These are phyloP conservation scores for Yamadazyma diddensiae DNA, from an alignment of 1,139 yeast genomes.

Conservation along the genomic window DNA sequence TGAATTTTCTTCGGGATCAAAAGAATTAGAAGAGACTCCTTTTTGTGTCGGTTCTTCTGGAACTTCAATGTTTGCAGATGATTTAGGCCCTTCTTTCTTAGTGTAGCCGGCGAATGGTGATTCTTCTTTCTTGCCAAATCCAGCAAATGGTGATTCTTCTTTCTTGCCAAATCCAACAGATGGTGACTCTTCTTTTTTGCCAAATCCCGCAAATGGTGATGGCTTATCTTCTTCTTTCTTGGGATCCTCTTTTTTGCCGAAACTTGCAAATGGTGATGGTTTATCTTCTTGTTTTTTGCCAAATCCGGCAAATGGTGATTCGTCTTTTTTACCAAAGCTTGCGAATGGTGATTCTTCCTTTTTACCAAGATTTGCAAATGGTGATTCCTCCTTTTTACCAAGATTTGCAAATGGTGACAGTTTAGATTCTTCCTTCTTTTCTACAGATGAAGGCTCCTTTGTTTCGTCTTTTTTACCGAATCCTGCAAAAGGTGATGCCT, in stretches of 20 bases:
- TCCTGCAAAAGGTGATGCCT: slow-evolving; percentile 5
- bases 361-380: slow-evolving; percentile 2
- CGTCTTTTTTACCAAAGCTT: not conserved
- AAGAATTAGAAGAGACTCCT: no score
- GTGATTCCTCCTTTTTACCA: not conserved
- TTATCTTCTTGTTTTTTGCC: slow-evolving; percentile 2
- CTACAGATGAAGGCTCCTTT: not conserved
- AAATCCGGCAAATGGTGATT: slow-evolving; percentile 2
- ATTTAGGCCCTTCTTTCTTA: not conserved
- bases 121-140: slow-evolving; percentile 1
- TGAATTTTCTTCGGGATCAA: slow-evolving; percentile 2
- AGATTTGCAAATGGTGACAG: not conserved
- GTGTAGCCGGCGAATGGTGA: not conserved
- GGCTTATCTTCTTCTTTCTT: slow-evolving; percentile 4
- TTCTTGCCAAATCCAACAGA: not conserved
- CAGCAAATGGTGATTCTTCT: not conserved
- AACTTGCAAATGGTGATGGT: slow-evolving; percentile 11
- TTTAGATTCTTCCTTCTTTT: not conserved
- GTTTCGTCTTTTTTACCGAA: not conserved
- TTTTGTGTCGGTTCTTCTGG: no score
- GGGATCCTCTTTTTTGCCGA: slow-evolving; percentile 1
- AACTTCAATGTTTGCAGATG: no score
- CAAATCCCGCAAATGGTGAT: slow-evolving; percentile 10
- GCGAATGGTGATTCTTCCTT: not conserved
- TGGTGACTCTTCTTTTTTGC: slow-evolving; percentile 1